phyloP scores from a whole-genome alignment of 257 asterid species.

The Solanum etuberosum region DNA sequence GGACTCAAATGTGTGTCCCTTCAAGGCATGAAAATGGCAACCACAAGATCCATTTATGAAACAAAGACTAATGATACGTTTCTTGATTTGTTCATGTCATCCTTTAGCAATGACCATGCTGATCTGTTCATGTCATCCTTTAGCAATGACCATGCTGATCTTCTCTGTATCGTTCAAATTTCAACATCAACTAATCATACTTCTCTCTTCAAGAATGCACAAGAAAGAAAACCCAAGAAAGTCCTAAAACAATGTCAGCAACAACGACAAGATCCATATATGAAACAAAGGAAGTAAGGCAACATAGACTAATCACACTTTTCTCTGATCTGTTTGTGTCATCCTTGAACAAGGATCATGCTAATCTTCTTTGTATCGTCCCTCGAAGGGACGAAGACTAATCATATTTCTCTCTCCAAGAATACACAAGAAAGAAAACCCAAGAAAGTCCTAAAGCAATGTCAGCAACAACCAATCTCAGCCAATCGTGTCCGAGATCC shows the following conservation, averaged over 20 bases:
- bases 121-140: neutral
- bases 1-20: neutral
- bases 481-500: constrained; percentile 81
- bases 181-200: constrained; percentile 32
- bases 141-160: neutral
- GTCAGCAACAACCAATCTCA: constrained; percentile 73
- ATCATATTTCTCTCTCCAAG: constrained; percentile 97
- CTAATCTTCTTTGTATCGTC: neutral
- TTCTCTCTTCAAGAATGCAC: constrained; percentile 84
- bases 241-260: constrained; percentile 56
- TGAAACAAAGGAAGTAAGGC: neutral
- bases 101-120: neutral
- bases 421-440: constrained; percentile 67
- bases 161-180: neutral
- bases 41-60: neutral
- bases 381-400: neutral
- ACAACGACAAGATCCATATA: constrained; percentile 14
- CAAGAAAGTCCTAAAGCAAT: constrained; percentile 64
- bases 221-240: constrained; percentile 35
- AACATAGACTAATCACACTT: neutral
- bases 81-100: neutral
- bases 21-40: neutral
- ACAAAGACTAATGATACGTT: neutral
- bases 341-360: neutral
- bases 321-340: neutral